Evolutionary conservation across 352 stramenopile genomes (phyloP).

Genomic region (Globisporangium paddicum): DNA sequence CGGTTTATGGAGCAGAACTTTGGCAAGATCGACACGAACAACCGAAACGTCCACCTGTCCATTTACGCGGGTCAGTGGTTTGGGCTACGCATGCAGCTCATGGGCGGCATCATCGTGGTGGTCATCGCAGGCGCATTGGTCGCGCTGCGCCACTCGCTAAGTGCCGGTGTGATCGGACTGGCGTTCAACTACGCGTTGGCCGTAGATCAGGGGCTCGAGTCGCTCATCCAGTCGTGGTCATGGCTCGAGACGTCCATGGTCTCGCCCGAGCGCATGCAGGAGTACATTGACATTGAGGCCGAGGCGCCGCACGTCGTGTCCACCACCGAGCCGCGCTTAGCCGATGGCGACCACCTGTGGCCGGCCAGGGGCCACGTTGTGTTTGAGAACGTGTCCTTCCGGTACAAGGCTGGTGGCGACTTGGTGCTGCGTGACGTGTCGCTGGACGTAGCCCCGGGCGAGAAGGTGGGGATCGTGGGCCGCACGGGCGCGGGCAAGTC

Average conservation of each 20-base stretch:
- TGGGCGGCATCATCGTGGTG: constrained; percentile 57
- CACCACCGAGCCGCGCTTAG: constrained; percentile 22
- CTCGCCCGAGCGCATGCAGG: constrained; percentile 34
- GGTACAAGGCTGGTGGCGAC: constrained; percentile 51
- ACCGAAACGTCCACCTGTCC: constrained; percentile 44
- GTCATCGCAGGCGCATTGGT: constrained; percentile 41
- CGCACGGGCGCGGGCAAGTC: constrained; percentile 66
- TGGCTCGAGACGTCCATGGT: constrained; percentile 39
- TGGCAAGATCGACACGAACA: constrained; percentile 51
- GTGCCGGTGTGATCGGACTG: constrained; percentile 74
- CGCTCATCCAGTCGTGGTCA: constrained; percentile 22
- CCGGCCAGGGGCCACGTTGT: constrained; percentile 72
- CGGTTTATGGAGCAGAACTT: constrained; percentile 60
- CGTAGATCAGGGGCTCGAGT: constrained; percentile 77
- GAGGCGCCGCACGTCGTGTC: constrained; percentile 28
- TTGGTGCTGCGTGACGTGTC: constrained; percentile 23
- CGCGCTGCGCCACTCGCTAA: constrained; percentile 32
- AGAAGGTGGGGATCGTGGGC: constrained; percentile 74
- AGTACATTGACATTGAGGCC: constrained; percentile 43
- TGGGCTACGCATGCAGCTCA: constrained; percentile 37
- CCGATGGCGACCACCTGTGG: constrained; percentile 45
- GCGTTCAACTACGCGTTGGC: constrained; percentile 86
- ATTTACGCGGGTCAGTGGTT: constrained; percentile 39
- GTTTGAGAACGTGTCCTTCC: constrained; percentile 51
- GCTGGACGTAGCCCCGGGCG: constrained; percentile 43